Base-by-base conservation (phyloP, 495 filamentous ascomycete species). In the Lasiosphaeriaceae sp. region DNA sequence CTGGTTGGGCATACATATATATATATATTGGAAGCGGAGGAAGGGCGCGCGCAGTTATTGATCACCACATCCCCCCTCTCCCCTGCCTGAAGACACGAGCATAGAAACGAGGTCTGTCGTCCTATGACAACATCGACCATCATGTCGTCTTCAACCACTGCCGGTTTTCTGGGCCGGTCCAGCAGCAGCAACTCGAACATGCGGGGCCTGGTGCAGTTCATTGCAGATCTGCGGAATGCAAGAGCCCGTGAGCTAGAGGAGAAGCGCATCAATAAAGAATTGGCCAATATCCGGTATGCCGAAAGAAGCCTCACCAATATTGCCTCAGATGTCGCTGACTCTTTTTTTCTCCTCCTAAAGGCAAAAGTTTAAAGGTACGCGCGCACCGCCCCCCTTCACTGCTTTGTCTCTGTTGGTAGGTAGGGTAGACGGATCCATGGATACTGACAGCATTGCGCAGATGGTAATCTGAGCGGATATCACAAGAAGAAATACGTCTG, bases 401-500 rank as follows among this genome's bases (percentile, higher is more conserved):
- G 45, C 20, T 23, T 7, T 17, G n/a, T 43, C 52, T 26, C 19
- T 16, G 23, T 22, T 17, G 4, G 12, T 39, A n/a, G n/a, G n/a
- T 26, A 11, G 17, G 11, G n/a, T 37, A n/a, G n/a, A n/a, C n/a
- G n/a, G 48, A n/a, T 11, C 23, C 21, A 31, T 54, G 23, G 66
- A 66, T 24, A 71, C 58, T 12, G 21, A 12, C 21, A 51, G 63
- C 29, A 20, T 26, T 44, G 16, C 23, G 80, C 80, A 86, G 88
- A 92, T 71, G 92, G 92, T 39, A 89, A 79, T 69, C 76, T 97
- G 24, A 96, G 87, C 72, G 95, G 95, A 50, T 99, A 99, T 66
- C 90, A 96, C 74, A 96, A 95, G 81, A 99, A 99, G 82, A 99
- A 99, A 89, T 99, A 99, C 68, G 95, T 99, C 46, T 99, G 95